phyloP scores from a whole-genome alignment of 768 basidiomycete species.

The Suillus cothurnatus region DNA sequence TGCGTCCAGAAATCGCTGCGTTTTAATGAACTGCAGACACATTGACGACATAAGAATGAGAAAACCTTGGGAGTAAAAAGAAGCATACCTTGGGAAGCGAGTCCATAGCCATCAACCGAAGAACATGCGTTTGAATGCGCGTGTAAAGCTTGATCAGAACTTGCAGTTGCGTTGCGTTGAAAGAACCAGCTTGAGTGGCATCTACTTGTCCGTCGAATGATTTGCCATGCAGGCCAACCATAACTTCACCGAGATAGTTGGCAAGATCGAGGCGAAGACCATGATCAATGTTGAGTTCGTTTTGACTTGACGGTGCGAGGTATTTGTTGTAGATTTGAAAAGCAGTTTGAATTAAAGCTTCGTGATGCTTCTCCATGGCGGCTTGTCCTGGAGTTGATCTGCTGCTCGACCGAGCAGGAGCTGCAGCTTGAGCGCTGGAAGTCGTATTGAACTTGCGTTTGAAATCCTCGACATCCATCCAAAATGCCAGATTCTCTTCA shows the following conservation, averaged over 20 bases:
- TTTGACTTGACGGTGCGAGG: constrained; percentile 91
- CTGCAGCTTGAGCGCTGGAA: constrained; percentile 78
- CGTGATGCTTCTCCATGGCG: constrained; percentile 98
- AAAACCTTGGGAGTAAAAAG: constrained; percentile 6
- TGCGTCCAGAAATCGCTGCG: constrained; percentile 76
- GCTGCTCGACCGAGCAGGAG: constrained; percentile 36
- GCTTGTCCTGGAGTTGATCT: constrained; percentile 70
- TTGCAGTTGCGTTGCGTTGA: constrained; percentile 96
- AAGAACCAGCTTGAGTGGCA: constrained; percentile 73
- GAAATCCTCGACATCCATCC: constrained; percentile 97
- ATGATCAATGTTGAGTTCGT: constrained; percentile 98
- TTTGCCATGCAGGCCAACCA: constrained; percentile 76
- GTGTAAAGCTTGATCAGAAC: constrained; percentile 93
- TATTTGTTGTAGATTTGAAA: constrained; percentile 95
- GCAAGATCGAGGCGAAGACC: constrained; percentile 92
- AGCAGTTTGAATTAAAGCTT: constrained; percentile 90
- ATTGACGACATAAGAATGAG: constrained; percentile 14
- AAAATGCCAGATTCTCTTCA: constrained; percentile 97
- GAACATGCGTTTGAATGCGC: constrained; percentile 95
- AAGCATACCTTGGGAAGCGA: constrained; percentile 89
- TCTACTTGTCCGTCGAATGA: constrained; percentile 80
- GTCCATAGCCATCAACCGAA: constrained; percentile 97
- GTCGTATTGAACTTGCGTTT: constrained; percentile 96
- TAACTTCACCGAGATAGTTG: constrained; percentile 89
- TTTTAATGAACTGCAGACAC: constrained; percentile 77